Evolutionary conservation across 352 stramenopile genomes (phyloP), one percentile per base, ranked within the genome.

Genomic region (Pythium biforme): DNA sequence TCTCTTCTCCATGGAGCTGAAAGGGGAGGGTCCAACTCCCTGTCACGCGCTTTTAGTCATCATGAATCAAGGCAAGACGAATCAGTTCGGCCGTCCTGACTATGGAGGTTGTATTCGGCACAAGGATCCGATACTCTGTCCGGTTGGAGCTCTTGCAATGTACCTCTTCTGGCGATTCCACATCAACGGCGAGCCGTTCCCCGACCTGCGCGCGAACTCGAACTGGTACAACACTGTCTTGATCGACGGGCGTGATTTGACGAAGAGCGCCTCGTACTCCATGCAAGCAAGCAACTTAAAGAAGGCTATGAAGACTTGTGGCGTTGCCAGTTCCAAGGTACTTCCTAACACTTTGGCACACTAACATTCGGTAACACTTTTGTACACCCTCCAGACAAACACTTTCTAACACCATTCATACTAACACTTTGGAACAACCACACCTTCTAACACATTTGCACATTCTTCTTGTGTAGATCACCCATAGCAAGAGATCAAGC

Each of bases 281-380:
- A 56, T 41, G 27, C 50, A 56, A 29, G 50, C 50, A 14, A 26
- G 19, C 43, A 46, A 56, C 11, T n/a, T 46, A 17, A 46, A 56
- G 31, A 56, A 56, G 23, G 50, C 31, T 2, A 55, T 55, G 48
- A 41, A 55, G 19, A 19, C 48, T 11, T 55, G 48, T 17, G 48
- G 48, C 1, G 19, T 55, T 11, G 27, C 11, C 15, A 46, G 50
- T 19, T 46, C 29, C 2, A 56, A 56, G 50, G 31, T 56, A 55
- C 48, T 23, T 55, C 31, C 27, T 55, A 41, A 40, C 48, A 41
- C 12, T 39, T 55, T 39, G 22, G 4, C 40, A 41, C 25, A 41
- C 29, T 55, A 22, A 20, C 29, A 31, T n/a, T n/a, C n/a, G n/a
- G n/a, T n/a, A n/a, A n/a, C n/a, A n/a, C n/a, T n/a, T n/a, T n/a